phyloP scores from a whole-genome alignment of 768 basidiomycete species.

The Lentinula sp. region DNA sequence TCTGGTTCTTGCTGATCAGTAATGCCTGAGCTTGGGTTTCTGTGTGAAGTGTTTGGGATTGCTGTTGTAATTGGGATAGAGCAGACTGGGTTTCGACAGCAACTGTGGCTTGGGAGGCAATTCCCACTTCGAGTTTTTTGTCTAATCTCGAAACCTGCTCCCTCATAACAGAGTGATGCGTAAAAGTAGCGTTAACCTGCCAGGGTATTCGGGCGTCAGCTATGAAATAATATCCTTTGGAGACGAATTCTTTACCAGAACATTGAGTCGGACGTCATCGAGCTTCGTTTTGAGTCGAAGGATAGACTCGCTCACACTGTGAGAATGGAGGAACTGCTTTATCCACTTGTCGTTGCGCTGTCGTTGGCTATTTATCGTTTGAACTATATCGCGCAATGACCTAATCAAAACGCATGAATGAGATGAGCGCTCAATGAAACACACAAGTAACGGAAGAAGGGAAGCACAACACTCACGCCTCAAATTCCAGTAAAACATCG shows the following conservation, averaged over 20 bases:
- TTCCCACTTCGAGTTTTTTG: neutral
- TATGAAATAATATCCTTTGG: neutral
- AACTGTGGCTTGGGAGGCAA: neutral
- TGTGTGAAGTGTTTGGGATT: neutral
- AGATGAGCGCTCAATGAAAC: neutral
- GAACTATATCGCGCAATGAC: neutral
- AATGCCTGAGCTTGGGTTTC: neutral
- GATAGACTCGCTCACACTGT: neutral
- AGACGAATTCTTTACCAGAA: neutral
- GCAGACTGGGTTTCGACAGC: neutral
- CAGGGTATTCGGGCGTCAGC: neutral
- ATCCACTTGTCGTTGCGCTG: slow-evolving; percentile 1
- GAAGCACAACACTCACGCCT: neutral
- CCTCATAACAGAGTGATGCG: neutral
- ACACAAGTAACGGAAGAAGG: neutral
- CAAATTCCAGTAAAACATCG: neutral
- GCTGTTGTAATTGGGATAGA: neutral
- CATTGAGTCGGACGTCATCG: neutral
- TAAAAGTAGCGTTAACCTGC: neutral
- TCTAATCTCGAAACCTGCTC: neutral
- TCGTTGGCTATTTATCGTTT: neutral
- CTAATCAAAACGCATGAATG: neutral
- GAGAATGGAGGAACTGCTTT: neutral
- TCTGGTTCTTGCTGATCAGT: neutral
- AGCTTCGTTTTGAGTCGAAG: neutral